A percentile compares a stretch with the other conserved stretches of the same genome.
phyloP scores from a whole-genome alignment of 768 basidiomycete species.

The Auricularia cornea region DNA sequence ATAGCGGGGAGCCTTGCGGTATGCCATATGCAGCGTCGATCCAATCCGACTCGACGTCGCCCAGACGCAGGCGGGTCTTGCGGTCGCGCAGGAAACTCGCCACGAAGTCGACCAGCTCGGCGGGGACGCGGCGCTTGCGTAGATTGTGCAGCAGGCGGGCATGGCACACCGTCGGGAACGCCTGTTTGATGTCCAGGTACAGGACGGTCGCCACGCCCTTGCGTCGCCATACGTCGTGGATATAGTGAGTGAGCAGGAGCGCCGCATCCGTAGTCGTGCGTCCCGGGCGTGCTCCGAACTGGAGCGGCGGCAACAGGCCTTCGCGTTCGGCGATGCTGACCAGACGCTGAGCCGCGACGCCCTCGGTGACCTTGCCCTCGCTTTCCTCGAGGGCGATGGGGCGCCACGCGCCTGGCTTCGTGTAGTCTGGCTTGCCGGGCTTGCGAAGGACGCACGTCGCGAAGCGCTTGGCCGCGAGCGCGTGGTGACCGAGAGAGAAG shows the following conservation, averaged over 20 bases:
- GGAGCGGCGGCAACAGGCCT: constrained; percentile 25
- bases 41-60: constrained; percentile 5
- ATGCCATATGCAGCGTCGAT: constrained; percentile 11
- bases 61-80: not conserved
- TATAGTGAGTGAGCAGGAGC: constrained; percentile 3
- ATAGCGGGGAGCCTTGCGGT: too few species aligned
- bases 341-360: constrained; percentile 18
- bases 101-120: constrained; percentile 1
- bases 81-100: not conserved
- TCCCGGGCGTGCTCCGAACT: constrained; percentile 34
- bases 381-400: constrained; percentile 32
- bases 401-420: constrained; percentile 23
- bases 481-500: too few species aligned
- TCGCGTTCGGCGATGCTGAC: constrained; percentile 19
- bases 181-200: constrained; percentile 36
- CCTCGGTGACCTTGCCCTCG: constrained; percentile 21
- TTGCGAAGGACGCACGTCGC: too few species aligned
- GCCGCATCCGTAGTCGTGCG: constrained; percentile 30
- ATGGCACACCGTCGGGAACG: too few species aligned
- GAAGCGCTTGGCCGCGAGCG: too few species aligned
- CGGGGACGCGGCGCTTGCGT: constrained; percentile 4
- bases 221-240: constrained; percentile 19
- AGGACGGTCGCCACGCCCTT: constrained; percentile 27
- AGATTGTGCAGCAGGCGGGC: too few species aligned
- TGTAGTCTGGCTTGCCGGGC: constrained; percentile 28